Base-by-base conservation (phyloP, 2,329 filamentous ascomycete species). In the Clarireedia sp. region DNA sequence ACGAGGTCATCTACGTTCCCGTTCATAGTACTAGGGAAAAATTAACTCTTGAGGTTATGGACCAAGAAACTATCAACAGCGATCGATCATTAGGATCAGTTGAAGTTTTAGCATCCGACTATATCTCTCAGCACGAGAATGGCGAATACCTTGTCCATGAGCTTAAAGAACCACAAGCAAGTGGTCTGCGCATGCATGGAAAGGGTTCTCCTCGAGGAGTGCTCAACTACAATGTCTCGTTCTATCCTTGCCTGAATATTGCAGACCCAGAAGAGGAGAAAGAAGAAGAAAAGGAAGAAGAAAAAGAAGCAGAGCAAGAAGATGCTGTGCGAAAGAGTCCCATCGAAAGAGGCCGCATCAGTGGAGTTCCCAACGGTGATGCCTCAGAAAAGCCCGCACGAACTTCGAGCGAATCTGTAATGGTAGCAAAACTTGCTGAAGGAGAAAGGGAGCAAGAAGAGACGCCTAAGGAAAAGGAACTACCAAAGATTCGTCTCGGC, bases 1-100 rank as follows among this genome's bases (percentile, higher is more conserved):
- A 99, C 66, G 94, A 99, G 72, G 85, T 99, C 23, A 80, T 96
- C 21, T 99, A 99, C 67, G 80, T 99, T 0, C 92, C 95, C 1
- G 81, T 99, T 56, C 92, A 96, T 69, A 90, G 86, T 6, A 66
- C 80, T 14, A 86, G 89, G 33, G 94, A 99, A 69, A 90, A 87
- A 66, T 76, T 99, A 29, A 83, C 85, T 1, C 74, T 99, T 17
- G 94, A 99, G 70, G 90, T 97, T 61, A 96, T 99, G 92, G 94
- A 99, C 65, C 84, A 94, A 59, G 94, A 99, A 72, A 91, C 85
- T 63, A 79, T 97, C 67, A 89, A 89, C 65, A 94, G 90, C 69
- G 94, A 99, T 70, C 86, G 94, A 55, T 87, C 87, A 43, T 79
- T 99, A 36, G 94, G 94, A 51, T 78, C 87, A 54, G 74, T 94